Evolutionary conservation across 73 alveolate species (phyloP), one percentile per base, ranked within the genome.

Genomic region (Paramecium caudatum): DNA sequence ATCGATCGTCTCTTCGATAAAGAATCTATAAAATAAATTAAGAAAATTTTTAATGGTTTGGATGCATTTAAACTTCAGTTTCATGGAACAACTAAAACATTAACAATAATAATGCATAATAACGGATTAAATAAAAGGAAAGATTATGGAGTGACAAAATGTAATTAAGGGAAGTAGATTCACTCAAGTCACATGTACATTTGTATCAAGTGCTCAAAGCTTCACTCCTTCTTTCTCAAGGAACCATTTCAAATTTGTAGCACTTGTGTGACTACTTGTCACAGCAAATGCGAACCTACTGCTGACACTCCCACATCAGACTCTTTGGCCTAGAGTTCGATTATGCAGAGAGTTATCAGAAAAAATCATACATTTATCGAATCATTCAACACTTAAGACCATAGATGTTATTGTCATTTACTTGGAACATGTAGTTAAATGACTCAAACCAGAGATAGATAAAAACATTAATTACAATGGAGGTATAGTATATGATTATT

Each of bases 171-270:
- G 1, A 27, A 39, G 43, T 17, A 41, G 6, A 47, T 74, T 5
- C 15, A 19, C 19, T 74, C 27, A n/a, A 74, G 88, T 74, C 7
- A 74, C 17, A 74, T 74, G 88, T 74, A 74, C 1, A 34, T 21
- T 5, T 74, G 88, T 17, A 3, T 74, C 0, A 36, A 36, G 6
- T 74, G 88, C 16, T 27, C 88, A 34, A 27, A 74, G 43, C 17
- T 27, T 9, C 88, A 74, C 25, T 43, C 15, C 1, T 65, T 33
- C 34, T 65, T 65, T 65, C 34, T 65, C 27, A 65, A 65, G 6
- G 33, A 33, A 9, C 15, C 13, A 65, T 33, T 65, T 65, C 16
- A 65, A n/a, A 65, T 65, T 32, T 65, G 83, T 36, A 65, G 49
- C 15, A 65, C 49, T 32, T 65, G 83, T 36, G 47, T 65, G 15